Evolutionary conservation across 139 green algal species (phyloP), one percentile per base, ranked within the genome.

Genomic region (Coccomyxa sp.): DNA sequence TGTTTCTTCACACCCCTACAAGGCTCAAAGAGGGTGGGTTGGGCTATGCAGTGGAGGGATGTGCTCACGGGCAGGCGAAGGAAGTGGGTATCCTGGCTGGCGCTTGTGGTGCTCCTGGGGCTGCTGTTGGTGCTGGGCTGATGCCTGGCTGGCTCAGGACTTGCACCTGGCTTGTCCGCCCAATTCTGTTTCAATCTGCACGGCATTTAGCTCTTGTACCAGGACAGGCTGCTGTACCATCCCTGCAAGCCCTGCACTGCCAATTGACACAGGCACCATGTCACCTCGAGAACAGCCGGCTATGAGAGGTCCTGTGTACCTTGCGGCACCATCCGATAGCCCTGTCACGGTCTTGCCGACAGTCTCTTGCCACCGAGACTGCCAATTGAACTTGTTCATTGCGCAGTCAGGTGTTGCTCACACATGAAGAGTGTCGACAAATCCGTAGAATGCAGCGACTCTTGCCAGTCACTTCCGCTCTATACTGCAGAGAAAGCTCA

Each of bases 351-450:
- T 80, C 33, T 71, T 80, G 38, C 69, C 69, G 8, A 80, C 64
- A 6, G 76, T 75, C 55, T 79, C 54, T 39, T 73, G 75, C 27
- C 73, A 37, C n/a, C 27, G 38, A 35, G n/a, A 37, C 12, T 75
- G 64, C 64, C 76, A 80, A 24, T 78, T 70, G 74, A 73, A 68
- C 29, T 68, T 68, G 64, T 38, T 80, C 76, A 80, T 80, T 29
- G 14, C 68, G 50, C 50, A n/a, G n/a, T n/a, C n/a, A n/a, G n/a
- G n/a, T n/a, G n/a, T n/a, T n/a, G n/a, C n/a, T n/a, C n/a, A n/a
- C n/a, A n/a, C n/a, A n/a, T n/a, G n/a, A n/a, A n/a, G n/a, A n/a
- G n/a, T n/a, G n/a, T n/a, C n/a, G n/a, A n/a, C n/a, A n/a, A n/a
- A n/a, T n/a, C n/a, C n/a, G n/a, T n/a, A n/a, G n/a, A n/a, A n/a